Evolutionary conservation across 2,329 filamentous ascomycete species (phyloP), one percentile per base, ranked within the genome.

Genomic region (Aspergillus spinulosporus): DNA sequence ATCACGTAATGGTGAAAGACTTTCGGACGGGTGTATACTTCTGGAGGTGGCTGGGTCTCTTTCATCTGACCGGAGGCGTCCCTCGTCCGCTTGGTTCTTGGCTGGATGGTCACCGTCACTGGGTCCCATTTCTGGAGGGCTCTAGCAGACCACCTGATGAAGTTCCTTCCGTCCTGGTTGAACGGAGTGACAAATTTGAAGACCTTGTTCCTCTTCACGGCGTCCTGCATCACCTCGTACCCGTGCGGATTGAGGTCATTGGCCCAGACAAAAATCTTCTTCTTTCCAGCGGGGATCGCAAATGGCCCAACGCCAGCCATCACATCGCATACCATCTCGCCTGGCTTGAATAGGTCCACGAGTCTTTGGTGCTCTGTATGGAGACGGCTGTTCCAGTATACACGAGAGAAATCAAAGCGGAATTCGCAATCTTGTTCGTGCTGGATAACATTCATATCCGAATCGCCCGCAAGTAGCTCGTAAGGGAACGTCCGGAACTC

Each of bases 291-390:
- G 0, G 94, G 94, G 3, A 96, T 82, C 21, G 93, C 92, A 73
- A 99, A 99, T 0, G 94, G 94, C 0, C 94, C 94, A 49, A 99
- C 92, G 43, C 94, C 94, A 0, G 92, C 93, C 93, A 97, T 99
- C 62, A 97, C 88, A 74, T 99, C 94, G 76, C 88, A 94, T 1
- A 97, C 89, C 3, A 92, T 92, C 68, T 97, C 89, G 39, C 94
- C 92, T 5, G 88, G 85, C 54, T 84, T 78, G 78, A 97, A 97
- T 53, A 87, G 76, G 51, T 82, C 78, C 57, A 93, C 85, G 12
- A 97, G 79, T 2, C 94, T 83, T 62, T 88, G 85, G 74, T 99
- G 94, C 74, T 99, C 94, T 0, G 86, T 89, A 67, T 95, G 88
- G 11, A 99, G 84, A 64, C 93, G 87, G 67, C 87, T 92, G 76